Evolutionary conservation across 768 basidiomycete genomes (phyloP).

Genomic region (Vararia minispora): DNA sequence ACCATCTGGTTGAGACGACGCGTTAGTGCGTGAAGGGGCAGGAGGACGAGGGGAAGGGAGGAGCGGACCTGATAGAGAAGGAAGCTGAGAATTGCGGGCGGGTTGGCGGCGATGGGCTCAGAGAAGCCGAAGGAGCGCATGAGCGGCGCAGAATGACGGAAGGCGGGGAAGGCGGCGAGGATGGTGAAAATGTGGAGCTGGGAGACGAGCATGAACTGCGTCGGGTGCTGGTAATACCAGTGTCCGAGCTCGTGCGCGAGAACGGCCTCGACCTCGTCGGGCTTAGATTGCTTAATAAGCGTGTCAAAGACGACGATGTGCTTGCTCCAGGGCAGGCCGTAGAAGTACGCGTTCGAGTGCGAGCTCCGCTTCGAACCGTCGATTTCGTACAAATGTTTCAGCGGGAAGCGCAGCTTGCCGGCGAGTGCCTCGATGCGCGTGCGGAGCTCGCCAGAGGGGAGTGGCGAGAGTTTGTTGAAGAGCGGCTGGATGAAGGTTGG

Average conservation of each 20-base stretch:
- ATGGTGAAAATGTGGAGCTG: constrained; percentile 85
- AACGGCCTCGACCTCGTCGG: constrained; percentile 96
- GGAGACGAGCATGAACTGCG: constrained; percentile 76
- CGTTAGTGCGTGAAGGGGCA: neutral
- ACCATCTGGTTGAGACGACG: constrained; percentile 44
- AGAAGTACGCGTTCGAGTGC: constrained; percentile 98
- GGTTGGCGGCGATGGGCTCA: constrained; percentile 43
- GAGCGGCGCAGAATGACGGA: constrained; percentile 71
- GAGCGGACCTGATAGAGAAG: constrained; percentile 65
- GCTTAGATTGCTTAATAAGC: constrained; percentile 80
- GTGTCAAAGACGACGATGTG: constrained; percentile 98
- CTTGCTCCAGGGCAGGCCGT: constrained; percentile 92
- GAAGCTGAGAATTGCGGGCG: constrained; percentile 81
- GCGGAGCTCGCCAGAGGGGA: constrained; percentile 68
- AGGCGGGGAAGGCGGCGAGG: constrained; percentile 81
- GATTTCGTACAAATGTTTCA: constrained; percentile 93
- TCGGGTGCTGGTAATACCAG: constrained; percentile 89
- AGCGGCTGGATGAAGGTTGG: constrained; percentile 87
- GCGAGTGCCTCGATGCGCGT: constrained; percentile 70
- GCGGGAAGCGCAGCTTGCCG: constrained; percentile 76
- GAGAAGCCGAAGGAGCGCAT: constrained; percentile 77
- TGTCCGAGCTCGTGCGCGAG: constrained; percentile 94
- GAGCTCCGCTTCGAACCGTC: constrained; percentile 94
- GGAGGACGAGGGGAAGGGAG: neutral
- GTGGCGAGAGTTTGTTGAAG: constrained; percentile 94